These are phyloP conservation scores for Cryptosporidium sp. DNA, from an alignment of 169 alveolate species.

Conservation along the genomic window DNA sequence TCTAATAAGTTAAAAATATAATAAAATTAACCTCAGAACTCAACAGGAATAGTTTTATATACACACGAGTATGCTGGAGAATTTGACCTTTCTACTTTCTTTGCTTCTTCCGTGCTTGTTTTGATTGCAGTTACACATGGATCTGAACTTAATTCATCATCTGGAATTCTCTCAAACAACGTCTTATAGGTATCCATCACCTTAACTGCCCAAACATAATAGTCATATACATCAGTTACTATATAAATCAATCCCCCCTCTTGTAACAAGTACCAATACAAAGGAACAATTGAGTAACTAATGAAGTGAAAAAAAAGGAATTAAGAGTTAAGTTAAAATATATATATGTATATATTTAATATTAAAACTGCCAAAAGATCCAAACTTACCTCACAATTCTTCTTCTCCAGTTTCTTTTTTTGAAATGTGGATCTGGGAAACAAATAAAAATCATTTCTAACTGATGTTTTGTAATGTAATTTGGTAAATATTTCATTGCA, in stretches of 20 bases:
- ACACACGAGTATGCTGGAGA: constrained; percentile 77
- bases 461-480: constrained; percentile 86
- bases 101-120: constrained; percentile 79
- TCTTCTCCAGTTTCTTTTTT: constrained; percentile 88
- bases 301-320: background rate
- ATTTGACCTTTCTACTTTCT: constrained; percentile 77
- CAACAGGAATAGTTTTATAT: constrained; percentile 52
- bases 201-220: constrained; percentile 83
- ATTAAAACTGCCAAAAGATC: too few species aligned
- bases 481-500: constrained; percentile 89
- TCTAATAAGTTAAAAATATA: background rate
- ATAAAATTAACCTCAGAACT: background rate
- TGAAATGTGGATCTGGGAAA: constrained; percentile 93
- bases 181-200: constrained; percentile 79
- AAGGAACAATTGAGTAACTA: constrained; percentile 71
- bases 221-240: constrained; percentile 89
- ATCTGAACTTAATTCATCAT: constrained; percentile 68
- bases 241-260: constrained; percentile 73
- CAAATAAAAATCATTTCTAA: constrained; percentile 88
- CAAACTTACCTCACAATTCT: constrained; percentile 84
- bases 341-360: too few species aligned
- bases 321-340: background rate
- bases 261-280: constrained; percentile 79
- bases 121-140: constrained; percentile 78
- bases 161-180: constrained; percentile 77